Evolutionary conservation across 805 yeast genomes (phyloP), one percentile per base, ranked within the genome.

Genomic region (Middelhovenomyces tepae): DNA sequence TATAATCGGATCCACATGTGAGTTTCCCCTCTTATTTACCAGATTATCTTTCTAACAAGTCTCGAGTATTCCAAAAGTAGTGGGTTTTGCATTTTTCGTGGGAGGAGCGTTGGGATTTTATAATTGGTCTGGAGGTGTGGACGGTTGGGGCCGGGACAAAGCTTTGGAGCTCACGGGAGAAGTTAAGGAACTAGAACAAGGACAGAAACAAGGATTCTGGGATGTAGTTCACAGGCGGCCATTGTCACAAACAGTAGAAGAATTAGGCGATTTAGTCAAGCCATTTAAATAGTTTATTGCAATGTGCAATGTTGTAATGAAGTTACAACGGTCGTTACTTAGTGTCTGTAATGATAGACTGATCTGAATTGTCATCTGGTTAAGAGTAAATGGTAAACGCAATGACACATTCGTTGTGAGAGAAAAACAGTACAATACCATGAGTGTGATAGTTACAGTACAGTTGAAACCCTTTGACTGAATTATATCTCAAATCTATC

Each of bases 141-240:
- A 15, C 15, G 48, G 46, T 24, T 42, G 43, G 29, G 60, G 57
- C 43, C 46, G 47, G 27, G 38, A 40, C 28, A 34, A 42, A 34
- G 43, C 52, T 27, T 48, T 50, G 26, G 27, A 32, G 28, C 36
- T 49, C 28, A 35, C 43, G 25, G 44, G 46, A 20, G 46, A 46
- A 25, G 75, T 38, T 69, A 69, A 27, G 52, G 37, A 55, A 43
- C 25, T 48, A 31, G 45, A 51, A 26, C 51, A 56, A 36, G 63
- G 52, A 39, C 45, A 47, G 26, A 57, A 58, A 27, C 78, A 72
- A 51, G 76, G 76, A 23, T 80, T 81, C 60, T 84, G 86, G 86
- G 89, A 82, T 43, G 76, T 77, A 22, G 73, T 75, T 53, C 72
- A 75, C 62, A 77, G 94, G 65, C 72, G 82, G 50, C 94, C 94